Evolutionary conservation across 768 basidiomycete genomes (phyloP).

Genomic region (Coprinopsis cinerea): DNA sequence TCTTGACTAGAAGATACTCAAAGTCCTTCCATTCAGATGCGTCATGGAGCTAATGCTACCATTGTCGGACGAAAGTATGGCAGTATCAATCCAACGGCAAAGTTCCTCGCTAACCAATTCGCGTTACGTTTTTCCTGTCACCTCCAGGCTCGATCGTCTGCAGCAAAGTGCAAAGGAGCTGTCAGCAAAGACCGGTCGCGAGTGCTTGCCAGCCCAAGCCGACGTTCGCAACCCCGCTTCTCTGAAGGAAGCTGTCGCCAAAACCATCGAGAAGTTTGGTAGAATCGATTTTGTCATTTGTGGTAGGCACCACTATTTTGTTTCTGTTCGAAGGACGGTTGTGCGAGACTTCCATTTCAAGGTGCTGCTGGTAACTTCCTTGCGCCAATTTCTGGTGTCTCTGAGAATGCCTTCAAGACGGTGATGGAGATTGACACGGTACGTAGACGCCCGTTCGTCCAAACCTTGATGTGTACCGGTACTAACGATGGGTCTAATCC

Average conservation of each 20-base stretch:
- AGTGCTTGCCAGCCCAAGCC: conserved; percentile 66
- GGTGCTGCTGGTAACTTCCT: conserved; percentile 97
- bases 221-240: conserved; percentile 80
- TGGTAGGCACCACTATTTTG: conserved; percentile 41
- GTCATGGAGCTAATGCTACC: conserved; percentile 71
- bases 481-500: conserved; percentile 7
- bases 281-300: conserved; percentile 93
- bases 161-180: conserved; percentile 66
- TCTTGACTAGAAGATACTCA: conserved; percentile 10
- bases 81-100: not conserved
- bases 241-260: conserved; percentile 68
- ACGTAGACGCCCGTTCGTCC: conserved; percentile 23
- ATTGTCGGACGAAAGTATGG: conserved; percentile 87
- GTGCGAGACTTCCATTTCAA: too few species aligned
- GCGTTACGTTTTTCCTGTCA: conserved; percentile 7
- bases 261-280: conserved; percentile 72
- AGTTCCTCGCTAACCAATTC: not conserved
- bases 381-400: conserved; percentile 75
- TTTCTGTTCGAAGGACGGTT: not conserved
- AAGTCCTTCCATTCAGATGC: conserved; percentile 47
- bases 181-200: conserved; percentile 57
- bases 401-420: conserved; percentile 86
- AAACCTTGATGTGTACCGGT: not conserved
- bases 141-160: conserved; percentile 62
- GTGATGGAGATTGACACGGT: conserved; percentile 94